Base-by-base conservation (phyloP, 2,329 filamentous ascomycete genomes). In the Cytospora chrysosperma region DNA sequence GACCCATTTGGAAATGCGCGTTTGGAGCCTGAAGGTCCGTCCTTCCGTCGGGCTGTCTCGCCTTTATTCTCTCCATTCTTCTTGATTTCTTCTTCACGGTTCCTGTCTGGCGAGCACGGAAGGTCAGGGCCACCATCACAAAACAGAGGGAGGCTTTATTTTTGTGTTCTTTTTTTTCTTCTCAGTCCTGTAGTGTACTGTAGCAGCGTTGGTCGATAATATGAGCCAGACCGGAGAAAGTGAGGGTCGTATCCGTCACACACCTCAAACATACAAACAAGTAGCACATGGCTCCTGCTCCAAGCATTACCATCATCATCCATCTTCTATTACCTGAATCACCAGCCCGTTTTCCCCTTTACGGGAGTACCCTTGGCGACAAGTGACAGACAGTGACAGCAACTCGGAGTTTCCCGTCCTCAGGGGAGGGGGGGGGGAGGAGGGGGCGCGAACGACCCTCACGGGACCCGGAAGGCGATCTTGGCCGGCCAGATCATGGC, bases 401-500 rank as follows among this genome's bases (percentile, higher is more conserved):
- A 19, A 17, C 37, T 40, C 37, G 4, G n/a, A n/a, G n/a, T n/a
- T n/a, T n/a, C n/a, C n/a, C n/a, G n/a, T n/a, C n/a, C n/a, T n/a
- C n/a, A n/a, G n/a, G n/a, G n/a, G n/a, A n/a, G n/a, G n/a, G n/a
- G n/a, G n/a, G n/a, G n/a, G n/a, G n/a, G n/a, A n/a, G n/a, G n/a
- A n/a, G n/a, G n/a, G n/a, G n/a, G n/a, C n/a, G n/a, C n/a, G n/a
- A n/a, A n/a, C n/a, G n/a, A n/a, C n/a, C n/a, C n/a, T 24, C 66
- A 75, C 28, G 71, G 71, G 26, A 72, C 67, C 57, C 78, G 75
- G 65, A 80, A 78, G 27, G 77, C 77, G 67, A 75, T 76, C 65
- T 78, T 77, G 70, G 77, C 76, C 19, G 83, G 80, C 68, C 80
- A 82, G 62, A 85, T 82, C 69, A 83, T 79, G 60, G 76, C 75